Evolutionary conservation across 1,284 basidiomycete species (phyloP).

Genomic region (Tremellales sp.): DNA sequence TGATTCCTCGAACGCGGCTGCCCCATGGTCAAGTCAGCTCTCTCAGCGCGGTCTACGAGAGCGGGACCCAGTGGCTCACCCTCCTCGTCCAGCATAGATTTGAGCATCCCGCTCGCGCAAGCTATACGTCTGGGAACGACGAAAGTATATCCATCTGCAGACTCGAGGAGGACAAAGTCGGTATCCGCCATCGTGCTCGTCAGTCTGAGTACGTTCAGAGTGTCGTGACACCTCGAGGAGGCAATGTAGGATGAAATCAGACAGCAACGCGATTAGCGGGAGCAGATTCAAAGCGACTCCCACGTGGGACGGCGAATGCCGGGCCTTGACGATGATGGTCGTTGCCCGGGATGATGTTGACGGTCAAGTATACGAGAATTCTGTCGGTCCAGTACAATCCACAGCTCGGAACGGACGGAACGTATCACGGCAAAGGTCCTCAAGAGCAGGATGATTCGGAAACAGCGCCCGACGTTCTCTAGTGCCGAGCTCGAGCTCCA

Average conservation of each 20-base stretch:
- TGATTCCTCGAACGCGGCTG: constrained; percentile 48
- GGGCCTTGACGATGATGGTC: background rate
- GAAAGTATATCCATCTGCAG: constrained; percentile 45
- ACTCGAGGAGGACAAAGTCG: constrained; percentile 45
- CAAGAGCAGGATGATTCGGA: constrained; percentile 34
- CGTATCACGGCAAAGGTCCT: too few species aligned
- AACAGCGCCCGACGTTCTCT: constrained; percentile 43
- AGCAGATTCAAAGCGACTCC: too few species aligned
- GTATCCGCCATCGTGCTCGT: constrained; percentile 21
- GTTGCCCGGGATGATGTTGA: background rate
- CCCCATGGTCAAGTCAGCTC: background rate
- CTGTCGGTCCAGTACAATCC: background rate
- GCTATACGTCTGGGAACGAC: constrained; percentile 45
- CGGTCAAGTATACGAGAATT: background rate
- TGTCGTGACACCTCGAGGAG: background rate
- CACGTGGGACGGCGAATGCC: background rate
- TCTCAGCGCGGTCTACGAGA: background rate
- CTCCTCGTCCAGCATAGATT: constrained; percentile 46
- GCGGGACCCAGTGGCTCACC: constrained; percentile 23
- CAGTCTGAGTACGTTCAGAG: background rate
- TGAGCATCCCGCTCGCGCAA: constrained; percentile 45
- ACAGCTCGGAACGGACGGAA: too few species aligned
- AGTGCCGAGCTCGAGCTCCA: constrained; percentile 48
- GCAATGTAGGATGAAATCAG: too few species aligned
- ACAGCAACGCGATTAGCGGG: too few species aligned